Evolutionary conservation across 306 rosid genomes (phyloP).

Genomic region (Dalbergia oliveri): DNA sequence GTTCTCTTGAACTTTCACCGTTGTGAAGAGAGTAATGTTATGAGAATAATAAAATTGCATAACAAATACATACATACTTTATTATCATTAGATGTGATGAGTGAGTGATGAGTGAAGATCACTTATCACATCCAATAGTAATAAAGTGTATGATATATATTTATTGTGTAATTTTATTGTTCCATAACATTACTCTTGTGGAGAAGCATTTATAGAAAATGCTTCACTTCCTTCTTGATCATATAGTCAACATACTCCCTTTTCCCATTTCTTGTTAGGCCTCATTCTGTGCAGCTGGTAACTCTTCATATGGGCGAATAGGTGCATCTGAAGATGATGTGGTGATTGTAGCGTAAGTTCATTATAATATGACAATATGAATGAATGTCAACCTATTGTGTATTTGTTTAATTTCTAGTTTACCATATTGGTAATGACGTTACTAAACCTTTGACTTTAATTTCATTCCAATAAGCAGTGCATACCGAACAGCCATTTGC

Average conservation of each 20-base stretch:
- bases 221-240: too few species aligned
- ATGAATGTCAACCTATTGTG: background rate
- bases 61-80: too few species aligned
- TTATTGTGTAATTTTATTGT: too few species aligned
- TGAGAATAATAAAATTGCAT: too few species aligned
- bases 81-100: too few species aligned
- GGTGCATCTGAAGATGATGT: slow-evolving; percentile 77
- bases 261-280: slow-evolving; percentile 52
- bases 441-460: background rate
- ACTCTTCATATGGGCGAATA: slow-evolving; percentile 51
- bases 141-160: too few species aligned
- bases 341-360: slow-evolving; percentile 89
- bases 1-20: background rate
- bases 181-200: too few species aligned
- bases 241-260: too few species aligned
- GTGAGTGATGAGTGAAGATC: too few species aligned
- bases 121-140: too few species aligned
- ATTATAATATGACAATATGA: slow-evolving; percentile 14
- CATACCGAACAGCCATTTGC: slow-evolving; percentile 88
- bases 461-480: slow-evolving; percentile 54
- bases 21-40: too few species aligned
- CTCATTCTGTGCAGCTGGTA: slow-evolving; percentile 70
- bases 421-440: background rate
- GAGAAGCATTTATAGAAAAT: too few species aligned
- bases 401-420: background rate